phyloP scores from a whole-genome alignment of 108 stramenopile genomes.

The Cyclotella sp. region DNA sequence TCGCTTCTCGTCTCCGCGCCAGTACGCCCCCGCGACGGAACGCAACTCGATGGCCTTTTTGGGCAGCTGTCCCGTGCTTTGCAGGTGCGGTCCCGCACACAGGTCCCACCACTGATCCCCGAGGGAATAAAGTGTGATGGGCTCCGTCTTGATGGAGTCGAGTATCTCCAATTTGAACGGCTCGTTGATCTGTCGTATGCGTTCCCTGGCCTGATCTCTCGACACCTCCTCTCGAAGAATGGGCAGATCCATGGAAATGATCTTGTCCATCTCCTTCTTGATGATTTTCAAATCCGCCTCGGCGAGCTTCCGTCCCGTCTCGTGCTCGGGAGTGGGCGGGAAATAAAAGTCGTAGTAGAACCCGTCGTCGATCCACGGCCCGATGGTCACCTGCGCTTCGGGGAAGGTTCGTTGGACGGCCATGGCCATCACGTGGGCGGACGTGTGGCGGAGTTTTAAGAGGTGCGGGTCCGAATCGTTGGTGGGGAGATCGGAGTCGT shows the following conservation, averaged over 20 bases:
- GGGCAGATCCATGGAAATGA: conserved; percentile 88
- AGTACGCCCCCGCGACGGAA: conserved; percentile 97
- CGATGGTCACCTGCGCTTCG: conserved; percentile 96
- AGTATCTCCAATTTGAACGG: conserved; percentile 97
- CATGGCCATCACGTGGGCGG: conserved; percentile 99
- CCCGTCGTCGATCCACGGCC: conserved; percentile 98
- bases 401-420: conserved; percentile 94
- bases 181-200: conserved; percentile 86
- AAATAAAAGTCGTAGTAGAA: conserved; percentile 98
- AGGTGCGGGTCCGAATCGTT: conserved; percentile 92
- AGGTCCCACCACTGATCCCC: conserved; percentile 98
- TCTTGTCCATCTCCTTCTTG: conserved; percentile 98
- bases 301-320: conserved; percentile 75
- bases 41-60: conserved; percentile 87
- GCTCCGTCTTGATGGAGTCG: conserved; percentile 90
- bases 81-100: conserved; percentile 97
- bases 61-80: conserved; percentile 83
- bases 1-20: conserved; percentile 97
- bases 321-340: conserved; percentile 72
- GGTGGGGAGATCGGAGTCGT: conserved; percentile 80
- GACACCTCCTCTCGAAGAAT: conserved; percentile 90
- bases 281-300: conserved; percentile 88
- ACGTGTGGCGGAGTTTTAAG: conserved; percentile 92
- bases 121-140: conserved; percentile 96
- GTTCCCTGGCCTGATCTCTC: conserved; percentile 87